Conservation (phyloP, 1,284 basidiomycete species). For the Apiotrichum laibachii region DNA sequence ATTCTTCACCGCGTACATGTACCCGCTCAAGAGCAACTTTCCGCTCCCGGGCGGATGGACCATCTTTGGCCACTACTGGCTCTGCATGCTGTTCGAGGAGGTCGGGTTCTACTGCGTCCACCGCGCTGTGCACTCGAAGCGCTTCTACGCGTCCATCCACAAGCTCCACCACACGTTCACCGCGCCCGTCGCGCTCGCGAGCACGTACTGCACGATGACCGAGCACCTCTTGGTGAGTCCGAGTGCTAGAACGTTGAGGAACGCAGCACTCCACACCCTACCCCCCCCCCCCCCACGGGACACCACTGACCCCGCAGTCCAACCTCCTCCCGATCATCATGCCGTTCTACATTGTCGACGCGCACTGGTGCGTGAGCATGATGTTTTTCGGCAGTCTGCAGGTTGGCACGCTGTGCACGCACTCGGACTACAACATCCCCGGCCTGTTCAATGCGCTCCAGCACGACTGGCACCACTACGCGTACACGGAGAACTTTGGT, state of each 20-base stretch:
- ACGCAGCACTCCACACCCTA: background rate
- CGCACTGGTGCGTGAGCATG: slow-evolving; percentile 21
- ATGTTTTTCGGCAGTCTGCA: slow-evolving; percentile 20
- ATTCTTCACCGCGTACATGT: background rate
- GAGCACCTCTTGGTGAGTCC: slow-evolving; percentile 20
- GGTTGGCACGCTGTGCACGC: slow-evolving; percentile 21
- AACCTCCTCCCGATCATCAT: slow-evolving; percentile 21
- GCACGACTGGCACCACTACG: slow-evolving; percentile 28
- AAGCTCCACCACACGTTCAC: slow-evolving; percentile 25
- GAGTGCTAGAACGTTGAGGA: background rate
- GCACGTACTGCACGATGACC: slow-evolving; percentile 20
- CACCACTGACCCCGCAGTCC: slow-evolving; percentile 8
- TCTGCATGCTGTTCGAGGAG: slow-evolving; percentile 22
- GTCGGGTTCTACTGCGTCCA: slow-evolving; percentile 21
- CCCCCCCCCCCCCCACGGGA: background rate
- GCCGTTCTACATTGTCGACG: slow-evolving; percentile 10
- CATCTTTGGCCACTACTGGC: slow-evolving; percentile 13
- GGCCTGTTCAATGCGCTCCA: slow-evolving; percentile 20
- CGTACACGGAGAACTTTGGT: slow-evolving; percentile 23
- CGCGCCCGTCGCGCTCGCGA: slow-evolving; percentile 22
- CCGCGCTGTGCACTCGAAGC: slow-evolving; percentile 13
- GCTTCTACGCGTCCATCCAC: slow-evolving; percentile 17
- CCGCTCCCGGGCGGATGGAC: slow-evolving; percentile 10
- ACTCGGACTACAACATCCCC: slow-evolving; percentile 25
- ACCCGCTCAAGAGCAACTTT: slow-evolving; percentile 3